Base-by-base conservation (phyloP, 257 asterid genomes). In the Datura wrightii region DNA sequence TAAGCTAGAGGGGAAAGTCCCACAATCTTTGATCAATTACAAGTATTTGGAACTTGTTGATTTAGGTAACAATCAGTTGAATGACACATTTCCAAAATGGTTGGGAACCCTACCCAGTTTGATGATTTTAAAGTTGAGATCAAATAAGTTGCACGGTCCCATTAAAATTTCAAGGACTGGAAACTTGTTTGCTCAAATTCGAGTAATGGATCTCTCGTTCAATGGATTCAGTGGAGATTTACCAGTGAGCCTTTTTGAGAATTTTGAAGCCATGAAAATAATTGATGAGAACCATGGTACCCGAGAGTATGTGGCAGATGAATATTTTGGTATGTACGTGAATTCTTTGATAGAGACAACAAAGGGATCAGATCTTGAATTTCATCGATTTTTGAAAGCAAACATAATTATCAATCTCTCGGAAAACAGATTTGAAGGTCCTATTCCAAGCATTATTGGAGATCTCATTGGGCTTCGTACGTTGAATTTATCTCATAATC, bases 61-160 rank as follows among this genome's bases (percentile, higher is more conserved):
- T 69, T 5, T 83, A 19, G 85, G 71, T 44, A 31, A 53, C 18
- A 83, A 69, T 55, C 3, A 6, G 5, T 46, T 83, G 62, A 65
- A 18, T n/a, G 69, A 53, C 56, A 53, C 67, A 31, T 69, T 83
- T n/a, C 85, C 85, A 2, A 13, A 8, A 8, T 83, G 85, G 85
- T 70, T 83, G 6, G 80, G 24, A 65, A 6, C 39, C 16, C 80
- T 83, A 8, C 82, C 80, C 1, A 0, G 0, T 16, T 66, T 83
- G 24, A 0, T 15, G 4, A 19, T 54, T 5, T 79, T 83, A 2
- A 34, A 10, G 2, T 53, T 54, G 44, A 69, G 14, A 11, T 83
- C 71, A 1, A 83, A 83, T 24, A 24, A 14, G 4, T 83, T 83
- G 9, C 15, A 54, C 5, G 85, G 82, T 1, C 46, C 54, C 19